Conservation (phyloP, 768 basidiomycete genomes). For the Multifurca ochricompacta region DNA sequence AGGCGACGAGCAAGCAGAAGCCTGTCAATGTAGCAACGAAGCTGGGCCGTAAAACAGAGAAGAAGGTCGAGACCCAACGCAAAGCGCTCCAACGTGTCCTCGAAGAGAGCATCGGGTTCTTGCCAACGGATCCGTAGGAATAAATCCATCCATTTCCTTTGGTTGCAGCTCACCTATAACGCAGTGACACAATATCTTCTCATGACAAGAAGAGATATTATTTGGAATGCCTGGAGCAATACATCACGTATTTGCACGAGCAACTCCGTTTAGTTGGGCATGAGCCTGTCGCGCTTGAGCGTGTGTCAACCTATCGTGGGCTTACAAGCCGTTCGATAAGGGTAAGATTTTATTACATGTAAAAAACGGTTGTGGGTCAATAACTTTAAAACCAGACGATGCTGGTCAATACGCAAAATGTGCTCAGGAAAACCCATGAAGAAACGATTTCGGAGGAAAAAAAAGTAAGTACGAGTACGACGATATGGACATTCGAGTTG, state of each 20-base stretch:
- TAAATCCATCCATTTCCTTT: neutral
- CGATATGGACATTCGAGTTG: neutral
- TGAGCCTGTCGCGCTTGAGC: conserved; percentile 40
- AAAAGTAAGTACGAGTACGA: conserved; percentile 31
- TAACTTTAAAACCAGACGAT: conserved; percentile 40
- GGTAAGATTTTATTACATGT: conserved; percentile 29
- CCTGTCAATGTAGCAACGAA: conserved; percentile 1
- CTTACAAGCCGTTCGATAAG: conserved; percentile 58
- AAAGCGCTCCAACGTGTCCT: conserved; percentile 52
- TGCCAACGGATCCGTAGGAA: conserved; percentile 54
- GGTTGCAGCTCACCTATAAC: neutral
- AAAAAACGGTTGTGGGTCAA: neutral
- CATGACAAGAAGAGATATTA: conserved; percentile 74
- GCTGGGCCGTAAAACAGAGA: conserved; percentile 8
- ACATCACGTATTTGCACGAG: conserved; percentile 57
- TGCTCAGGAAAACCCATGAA: conserved; percentile 41
- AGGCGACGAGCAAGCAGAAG: conserved; percentile 27
- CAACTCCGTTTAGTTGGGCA: conserved; percentile 46
- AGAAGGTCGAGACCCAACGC: conserved; percentile 39
- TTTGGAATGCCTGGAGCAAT: conserved; percentile 65
- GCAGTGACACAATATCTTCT: conserved; percentile 64
- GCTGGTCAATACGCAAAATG: conserved; percentile 62
- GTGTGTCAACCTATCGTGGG: conserved; percentile 44
- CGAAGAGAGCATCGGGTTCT: conserved; percentile 48
- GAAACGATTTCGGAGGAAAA: conserved; percentile 49